Percentiles rank a stretch among this genome's conserved stretches.
Conservation (phyloP, 345 rosid genomes). For the Eucalyptus grandis region DNA sequence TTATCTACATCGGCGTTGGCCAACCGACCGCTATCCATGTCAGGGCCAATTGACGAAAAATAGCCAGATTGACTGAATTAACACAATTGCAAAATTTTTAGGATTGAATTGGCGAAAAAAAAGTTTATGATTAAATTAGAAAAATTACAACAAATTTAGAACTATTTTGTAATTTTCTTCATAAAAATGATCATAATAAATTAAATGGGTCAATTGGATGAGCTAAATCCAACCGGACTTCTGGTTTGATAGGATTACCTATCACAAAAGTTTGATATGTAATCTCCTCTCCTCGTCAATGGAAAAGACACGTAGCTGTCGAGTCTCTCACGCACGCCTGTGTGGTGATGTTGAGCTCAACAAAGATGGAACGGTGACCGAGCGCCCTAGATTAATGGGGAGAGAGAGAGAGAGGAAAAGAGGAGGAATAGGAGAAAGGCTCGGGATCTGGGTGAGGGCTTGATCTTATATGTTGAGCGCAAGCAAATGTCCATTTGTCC, state of each 20-base stretch:
- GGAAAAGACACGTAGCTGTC: neutral
- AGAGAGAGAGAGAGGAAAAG: neutral
- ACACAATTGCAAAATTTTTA: no score
- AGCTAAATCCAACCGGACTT: no score
- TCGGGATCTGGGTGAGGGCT: neutral
- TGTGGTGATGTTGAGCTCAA: neutral
- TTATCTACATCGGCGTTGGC: rapidly evolving
- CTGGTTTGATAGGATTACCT: no score
- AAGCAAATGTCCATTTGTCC: neutral
- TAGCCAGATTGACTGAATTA: rapidly evolving
- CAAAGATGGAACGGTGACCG: neutral
- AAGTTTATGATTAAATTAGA: rapidly evolving
- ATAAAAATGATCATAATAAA: no score
- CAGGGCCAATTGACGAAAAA: rapidly evolving
- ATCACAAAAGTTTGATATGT: neutral
- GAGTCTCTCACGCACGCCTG: neutral
- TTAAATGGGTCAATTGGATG: no score
- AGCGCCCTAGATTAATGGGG: neutral
- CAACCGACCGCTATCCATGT: no score
- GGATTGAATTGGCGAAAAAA: rapidly evolving
- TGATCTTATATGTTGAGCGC: neutral
- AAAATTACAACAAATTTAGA: no score
- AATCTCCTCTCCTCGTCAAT: neutral
- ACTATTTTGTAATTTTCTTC: neutral
- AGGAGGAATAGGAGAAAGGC: neutral